Evolutionary conservation across 257 asterid species (phyloP), one percentile per base, ranked within the genome.

Genomic region (Solanum microdontum): DNA sequence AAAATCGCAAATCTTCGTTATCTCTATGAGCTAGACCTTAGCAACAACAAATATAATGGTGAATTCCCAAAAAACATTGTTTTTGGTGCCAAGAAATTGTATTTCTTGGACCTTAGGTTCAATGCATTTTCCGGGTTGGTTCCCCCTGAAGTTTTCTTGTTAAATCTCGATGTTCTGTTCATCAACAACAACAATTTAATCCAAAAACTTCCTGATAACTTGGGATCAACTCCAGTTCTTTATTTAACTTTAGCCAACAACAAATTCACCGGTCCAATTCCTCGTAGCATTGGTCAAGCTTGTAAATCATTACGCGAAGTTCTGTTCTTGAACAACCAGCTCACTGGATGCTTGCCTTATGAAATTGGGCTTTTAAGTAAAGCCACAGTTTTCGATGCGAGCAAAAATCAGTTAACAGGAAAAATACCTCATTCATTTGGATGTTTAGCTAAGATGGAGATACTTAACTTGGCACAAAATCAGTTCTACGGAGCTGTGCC

Each of bases 321-420:
- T 1, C 89, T 95, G 7, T 75, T 95, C 86, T 87, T 89, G 17
- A 89, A 89, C 87, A 95, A 95, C 77, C 45, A 9, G 2, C 91
- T 95, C 12, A 90, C 94, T 10, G 96, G 97, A 15, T 94, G 97
- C 84, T 94, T 95, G 23, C 98, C 98, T 0, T 88, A 87, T 85
- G 92, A 94, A 88, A 92, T 95, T 7, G 98, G 97, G 6, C n/a
- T 87, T 10, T 82, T 94, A 86, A 87, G 79, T 64, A 91, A 89
- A 37, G 30, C 90, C 11, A 88, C 75, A 1, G 12, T 90, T 1
- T 91, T 95, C 24, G 95, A 95, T 83, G 96, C 86, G 33, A 91
- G 95, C 88, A n/a, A 0, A 26, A 95, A 95, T 87, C 24, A 8
- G 0, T 48, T 95, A 84, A 94, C 98, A 0, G 96, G 98, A 40